Evolutionary conservation across 2,329 filamentous ascomycete genomes (phyloP).

Genomic region (Septoria linicola): DNA sequence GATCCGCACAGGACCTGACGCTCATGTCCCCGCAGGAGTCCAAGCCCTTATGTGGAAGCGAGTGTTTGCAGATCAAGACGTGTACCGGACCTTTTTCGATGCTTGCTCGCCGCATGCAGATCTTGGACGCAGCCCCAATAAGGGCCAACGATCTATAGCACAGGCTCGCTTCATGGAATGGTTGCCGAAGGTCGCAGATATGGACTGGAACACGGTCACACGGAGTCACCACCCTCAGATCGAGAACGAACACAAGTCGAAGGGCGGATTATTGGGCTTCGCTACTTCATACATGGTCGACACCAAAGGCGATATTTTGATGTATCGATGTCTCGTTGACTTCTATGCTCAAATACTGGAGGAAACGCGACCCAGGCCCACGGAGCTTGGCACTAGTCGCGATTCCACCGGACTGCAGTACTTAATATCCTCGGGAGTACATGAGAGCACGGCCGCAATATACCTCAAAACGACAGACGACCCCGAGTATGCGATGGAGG

Average conservation of each 20-base stretch:
- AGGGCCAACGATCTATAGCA: conserved; percentile 57
- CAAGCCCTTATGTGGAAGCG: conserved; percentile 62
- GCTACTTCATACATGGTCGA: conserved; percentile 58
- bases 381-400: not conserved
- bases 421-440: conserved; percentile 52
- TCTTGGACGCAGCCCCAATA: conserved; percentile 44
- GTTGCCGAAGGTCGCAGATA: conserved; percentile 52
- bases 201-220: conserved; percentile 57
- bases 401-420: conserved; percentile 49
- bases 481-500: conserved; percentile 50
- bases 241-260: conserved; percentile 43
- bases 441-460: conserved; percentile 50
- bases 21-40: conserved; percentile 34
- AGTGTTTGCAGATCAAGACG: conserved; percentile 59
- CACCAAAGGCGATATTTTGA: conserved; percentile 55
- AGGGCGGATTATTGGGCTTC: conserved; percentile 54
- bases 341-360: conserved; percentile 56
- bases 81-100: conserved; percentile 58
- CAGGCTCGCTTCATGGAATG: conserved; percentile 61
- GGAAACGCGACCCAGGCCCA: conserved; percentile 6
- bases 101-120: conserved; percentile 48
- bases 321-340: conserved; percentile 59
- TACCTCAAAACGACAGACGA: conserved; percentile 52
- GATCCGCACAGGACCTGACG: conserved; percentile 26
- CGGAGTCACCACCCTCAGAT: conserved; percentile 53